A percentile compares a stretch with the other conserved stretches of the same genome.
Conservation (phyloP, 805 yeast species). For the Jamesozyma jinghongensis region DNA sequence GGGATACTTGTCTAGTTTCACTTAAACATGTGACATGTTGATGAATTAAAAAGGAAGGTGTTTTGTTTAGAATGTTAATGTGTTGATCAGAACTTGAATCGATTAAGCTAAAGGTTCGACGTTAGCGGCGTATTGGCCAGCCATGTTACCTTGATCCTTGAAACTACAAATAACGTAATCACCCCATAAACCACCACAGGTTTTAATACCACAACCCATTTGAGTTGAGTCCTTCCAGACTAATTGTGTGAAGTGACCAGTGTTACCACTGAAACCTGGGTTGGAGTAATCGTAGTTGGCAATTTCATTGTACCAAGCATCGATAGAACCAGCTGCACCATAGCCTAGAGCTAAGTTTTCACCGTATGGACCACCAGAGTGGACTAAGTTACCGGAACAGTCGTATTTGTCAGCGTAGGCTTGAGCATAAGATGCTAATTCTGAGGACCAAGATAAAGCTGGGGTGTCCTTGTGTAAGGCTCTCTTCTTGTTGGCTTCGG, state of each 20-base stretch:
- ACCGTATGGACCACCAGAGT: conserved; percentile 54
- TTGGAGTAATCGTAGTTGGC: conserved; percentile 43
- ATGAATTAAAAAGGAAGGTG: no score
- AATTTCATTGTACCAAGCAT: conserved; percentile 70
- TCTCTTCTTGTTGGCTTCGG: conserved; percentile 54
- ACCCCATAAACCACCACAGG: conserved; percentile 46
- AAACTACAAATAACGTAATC: conserved; percentile 68
- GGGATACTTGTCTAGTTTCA: no score
- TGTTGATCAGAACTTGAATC: no score
- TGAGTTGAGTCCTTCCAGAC: conserved; percentile 55
- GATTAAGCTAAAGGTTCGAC: conserved; percentile 8
- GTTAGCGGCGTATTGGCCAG: conserved; percentile 11
- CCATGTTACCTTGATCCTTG: conserved; percentile 60
- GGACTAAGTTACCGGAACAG: conserved; percentile 51
- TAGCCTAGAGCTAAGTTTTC: conserved; percentile 70
- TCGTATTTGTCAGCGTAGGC: conserved; percentile 41
- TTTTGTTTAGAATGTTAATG: no score
- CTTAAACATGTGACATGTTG: not conserved
- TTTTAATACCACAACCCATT: conserved; percentile 61
- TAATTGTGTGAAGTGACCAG: conserved; percentile 66
- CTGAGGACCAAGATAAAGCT: conserved; percentile 41
- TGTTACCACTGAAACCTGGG: conserved; percentile 39
- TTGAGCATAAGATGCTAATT: conserved; percentile 40
- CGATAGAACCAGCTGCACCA: conserved; percentile 38
- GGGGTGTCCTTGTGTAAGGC: conserved; percentile 25